phyloP scores from a whole-genome alignment of 257 asterid genomes.

The Solanum gandarillasii region DNA sequence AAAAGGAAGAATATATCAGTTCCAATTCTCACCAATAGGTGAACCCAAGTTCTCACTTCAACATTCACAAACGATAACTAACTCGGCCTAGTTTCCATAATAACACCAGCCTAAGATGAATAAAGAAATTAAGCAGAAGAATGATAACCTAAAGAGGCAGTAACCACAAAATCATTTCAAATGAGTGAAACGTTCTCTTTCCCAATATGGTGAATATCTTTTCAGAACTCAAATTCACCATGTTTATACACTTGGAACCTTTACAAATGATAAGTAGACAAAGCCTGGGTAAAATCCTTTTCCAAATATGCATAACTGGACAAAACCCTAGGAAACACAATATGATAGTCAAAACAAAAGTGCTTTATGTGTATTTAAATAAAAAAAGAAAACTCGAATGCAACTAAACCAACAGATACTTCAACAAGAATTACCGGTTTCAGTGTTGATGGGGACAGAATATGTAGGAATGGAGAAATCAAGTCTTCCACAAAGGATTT shows the following conservation, averaged over 20 bases:
- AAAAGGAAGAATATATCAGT: constrained; percentile 9
- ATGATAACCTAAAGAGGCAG: not conserved
- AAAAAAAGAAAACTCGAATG: not conserved
- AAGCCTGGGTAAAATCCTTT: not conserved
- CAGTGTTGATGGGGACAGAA: constrained; percentile 74
- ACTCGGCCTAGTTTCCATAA: not conserved
- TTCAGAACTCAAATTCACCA: not conserved
- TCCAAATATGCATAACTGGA: not conserved
- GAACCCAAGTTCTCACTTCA: not conserved
- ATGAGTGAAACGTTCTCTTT: not conserved
- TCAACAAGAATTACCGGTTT: constrained; percentile 59
- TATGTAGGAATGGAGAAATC: constrained; percentile 67
- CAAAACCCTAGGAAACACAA: not conserved
- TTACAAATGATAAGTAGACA: not conserved
- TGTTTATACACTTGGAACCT: not conserved
- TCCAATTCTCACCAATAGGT: constrained; percentile 11
- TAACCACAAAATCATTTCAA: not conserved
- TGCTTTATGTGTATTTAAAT: not conserved
- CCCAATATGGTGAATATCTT: not conserved
- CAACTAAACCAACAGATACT: not conserved
- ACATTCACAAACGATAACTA: not conserved
- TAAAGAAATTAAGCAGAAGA: not conserved
- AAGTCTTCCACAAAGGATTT: constrained; percentile 76
- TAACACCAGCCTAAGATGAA: not conserved
- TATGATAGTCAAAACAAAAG: not conserved